Evolutionary conservation across 2,329 filamentous ascomycete species (phyloP), one percentile per base, ranked within the genome.

Genomic region (Pseudogymnoascus sp.): DNA sequence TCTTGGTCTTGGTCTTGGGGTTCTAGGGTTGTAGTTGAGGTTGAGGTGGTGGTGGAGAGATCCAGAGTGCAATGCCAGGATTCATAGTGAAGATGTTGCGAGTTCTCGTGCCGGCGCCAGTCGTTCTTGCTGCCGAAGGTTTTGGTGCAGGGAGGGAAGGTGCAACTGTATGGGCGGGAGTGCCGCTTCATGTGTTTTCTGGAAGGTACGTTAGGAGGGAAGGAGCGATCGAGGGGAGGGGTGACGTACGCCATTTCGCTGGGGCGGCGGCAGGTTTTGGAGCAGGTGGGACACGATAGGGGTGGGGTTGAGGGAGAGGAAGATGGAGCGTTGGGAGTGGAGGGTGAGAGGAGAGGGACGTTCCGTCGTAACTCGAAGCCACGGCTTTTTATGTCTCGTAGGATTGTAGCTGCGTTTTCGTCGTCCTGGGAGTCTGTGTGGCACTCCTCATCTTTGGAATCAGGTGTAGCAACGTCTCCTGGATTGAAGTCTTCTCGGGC

Each of bases 81-180:
- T 69, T 92, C 87, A 5, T 83, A 73, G 63, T 88, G 84, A 64
- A 83, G 85, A 72, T 96, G 92, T 69, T 93, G 89, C 13, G 83
- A 85, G 66, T 85, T 88, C 70, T 97, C 93, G 70, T 97, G 92
- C 1, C 92, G 85, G 72, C 95, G 96, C 92, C 86, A 97, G 74
- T 97, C 92, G 63, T 91, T 92, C 71, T 96, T 96, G 73, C 89
- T 92, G n/a, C 92, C 92, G 67, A 96, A 96, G 0, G 72, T 79
- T 70, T 91, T 92, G 58, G 75, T 73, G 70, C 92, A 96, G 31
- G 77, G 74, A 7, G 79, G 74, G 66, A 86, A 89, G 0, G 91
- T 96, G 73, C 92, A 97, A 10, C 86, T 86, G 65, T 93, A 96
- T 0, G 91, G 92, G 66, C 85, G 86, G 6, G 84, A 81, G 72